Evolutionary conservation across 371 early-diverging fungal genomes (phyloP), one percentile per base, ranked within the genome.

Genomic region (Syncephalastrum racemosum): DNA sequence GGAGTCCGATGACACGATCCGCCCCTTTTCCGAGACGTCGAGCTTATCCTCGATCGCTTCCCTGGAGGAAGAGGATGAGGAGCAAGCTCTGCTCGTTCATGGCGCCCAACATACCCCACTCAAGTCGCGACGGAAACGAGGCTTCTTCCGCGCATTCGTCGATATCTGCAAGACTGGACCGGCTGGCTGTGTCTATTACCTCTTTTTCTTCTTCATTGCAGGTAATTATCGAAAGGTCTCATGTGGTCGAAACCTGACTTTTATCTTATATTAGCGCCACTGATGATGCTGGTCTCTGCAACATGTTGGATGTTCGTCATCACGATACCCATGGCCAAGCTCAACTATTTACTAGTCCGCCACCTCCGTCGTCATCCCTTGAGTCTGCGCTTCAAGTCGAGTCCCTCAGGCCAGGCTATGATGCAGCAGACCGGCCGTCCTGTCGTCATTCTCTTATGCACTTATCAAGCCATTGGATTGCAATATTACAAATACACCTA

Each of bases 311-410:
- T 96, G 58, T 82, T 86, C 39, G 93, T 97, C 43, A 77, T 95
- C 40, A 88, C 94, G 0, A 86, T 98, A 43, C 97, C 98, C 4
- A 97, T 96, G 97, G 94, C 93, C 42, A 94, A 94, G 68, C 83
- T 96, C 19, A 91, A 85, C 40, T 91, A 84, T 61, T 87, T 90
- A 16, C 71, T 95, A 24, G 74, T 81, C 22, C 79, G 85, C 27
- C 90, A 92, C 59, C 73, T 94, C 23, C 82, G 89, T 42, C 86
- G 85, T 36, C 86, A 92, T 66, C 96, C 94, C 24, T 74, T 95
- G 48, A 81, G 83, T 50, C 39, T 72, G 66, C 16, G 57, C 40
- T 43, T 63, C 62, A 48, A 56, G 31, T 24, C 65, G 58, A 54
- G 52, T 40, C 61, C 56, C 22, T 58, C 61, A 5, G 54, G 50